A percentile compares a stretch with the other conserved stretches of the same genome.
Evolutionary conservation across 2,329 filamentous ascomycete species (phyloP).

Genomic region (Ophiostoma fasciatum): DNA sequence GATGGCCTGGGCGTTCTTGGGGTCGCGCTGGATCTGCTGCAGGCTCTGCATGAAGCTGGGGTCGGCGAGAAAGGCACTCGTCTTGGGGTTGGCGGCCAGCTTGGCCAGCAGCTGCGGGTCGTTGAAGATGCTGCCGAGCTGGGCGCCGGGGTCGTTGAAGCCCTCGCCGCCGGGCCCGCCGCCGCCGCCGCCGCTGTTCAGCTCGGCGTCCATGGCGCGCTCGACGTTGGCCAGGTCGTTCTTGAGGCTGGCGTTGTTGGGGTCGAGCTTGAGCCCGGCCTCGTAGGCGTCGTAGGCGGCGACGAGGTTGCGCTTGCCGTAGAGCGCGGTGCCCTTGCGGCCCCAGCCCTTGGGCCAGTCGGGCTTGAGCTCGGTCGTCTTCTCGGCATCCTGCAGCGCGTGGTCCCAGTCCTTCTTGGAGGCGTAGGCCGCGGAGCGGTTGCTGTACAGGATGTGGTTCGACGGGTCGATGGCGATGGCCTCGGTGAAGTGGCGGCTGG

Average conservation of each 20-base stretch:
- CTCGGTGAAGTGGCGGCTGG: slow-evolving; percentile 82
- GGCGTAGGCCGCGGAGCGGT: slow-evolving; percentile 76
- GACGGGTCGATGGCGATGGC: slow-evolving; percentile 75
- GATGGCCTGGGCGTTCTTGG: slow-evolving; percentile 60
- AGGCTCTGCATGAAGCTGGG: slow-evolving; percentile 82
- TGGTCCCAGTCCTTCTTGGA: slow-evolving; percentile 79
- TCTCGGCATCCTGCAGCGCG: slow-evolving; percentile 78
- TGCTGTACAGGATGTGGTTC: slow-evolving; percentile 97
- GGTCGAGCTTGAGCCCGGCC: slow-evolving; percentile 84
- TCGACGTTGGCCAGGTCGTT: slow-evolving; percentile 72
- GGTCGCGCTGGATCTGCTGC: slow-evolving; percentile 66
- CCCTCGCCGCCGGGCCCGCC: slow-evolving; percentile 41
- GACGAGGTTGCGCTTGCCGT: slow-evolving; percentile 74
- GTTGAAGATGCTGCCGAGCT: slow-evolving; percentile 79
- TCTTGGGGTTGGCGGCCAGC: slow-evolving; percentile 90
- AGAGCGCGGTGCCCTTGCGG: slow-evolving; percentile 79
- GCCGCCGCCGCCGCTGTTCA: slow-evolving; percentile 2
- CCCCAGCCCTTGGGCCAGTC: slow-evolving; percentile 98
- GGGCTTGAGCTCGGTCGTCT: slow-evolving; percentile 87
- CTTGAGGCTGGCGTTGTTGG: slow-evolving; percentile 84
- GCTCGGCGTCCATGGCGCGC: slow-evolving; percentile 70
- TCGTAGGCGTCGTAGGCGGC: slow-evolving; percentile 83
- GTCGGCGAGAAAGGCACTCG: slow-evolving; percentile 64
- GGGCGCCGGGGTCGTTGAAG: slow-evolving; percentile 19
- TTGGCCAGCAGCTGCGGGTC: slow-evolving; percentile 85